Base-by-base conservation (phyloP, 2,329 filamentous ascomycete species). In the Fusarium algeriense region DNA sequence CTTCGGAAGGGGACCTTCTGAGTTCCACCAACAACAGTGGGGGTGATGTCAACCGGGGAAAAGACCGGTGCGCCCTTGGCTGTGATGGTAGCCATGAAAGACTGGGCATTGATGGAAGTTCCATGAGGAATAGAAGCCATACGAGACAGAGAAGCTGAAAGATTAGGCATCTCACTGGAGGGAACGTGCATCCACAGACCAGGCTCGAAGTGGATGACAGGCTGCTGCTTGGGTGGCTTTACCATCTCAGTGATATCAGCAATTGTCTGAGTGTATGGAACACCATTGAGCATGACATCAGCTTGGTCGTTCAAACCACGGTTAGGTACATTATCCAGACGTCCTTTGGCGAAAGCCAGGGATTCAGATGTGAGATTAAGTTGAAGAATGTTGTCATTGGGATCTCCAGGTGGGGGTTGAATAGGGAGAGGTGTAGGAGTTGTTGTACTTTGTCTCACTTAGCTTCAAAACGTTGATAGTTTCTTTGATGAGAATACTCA, bases 51-150 rank as follows among this genome's bases (percentile, higher is more conserved):
- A 2, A 78, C 65, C 1, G 44, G 5, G 0, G 63, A 50, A 6
- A 80, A 71, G 1, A 15, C 30, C 9, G 76, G 78, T 6, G 66
- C 58, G 7, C 73, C 75, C 10, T 64, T 61, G 10, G 59, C 23
- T 44, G 69, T 69, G 10, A 30, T 50, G 3, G 64, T 60, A 4
- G 77, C 74, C 12, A 60, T 64, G 14, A 80, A 71, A 20, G 76
- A 68, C 67, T 83, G 82, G 4, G 80, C 79, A 40, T 84, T 84
- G 75, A 84, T 83, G 10, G 81, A 82, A 0, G 82, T 83, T 28
- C 81, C 82, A 56, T 84, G 82, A 2, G 82, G 83, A 30, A 83
- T 84, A 5, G 80, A 81, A 6, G 75, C 83, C 81, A 84, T 82
- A 26, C 82, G 81, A 2, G 70, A 66, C 5, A 80, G 70, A 0